A percentile compares a stretch with the other conserved stretches of the same genome.
These are phyloP conservation scores for Gossypium rotundifolium DNA, from an alignment of 345 rosid genomes.

Conservation along the genomic window DNA sequence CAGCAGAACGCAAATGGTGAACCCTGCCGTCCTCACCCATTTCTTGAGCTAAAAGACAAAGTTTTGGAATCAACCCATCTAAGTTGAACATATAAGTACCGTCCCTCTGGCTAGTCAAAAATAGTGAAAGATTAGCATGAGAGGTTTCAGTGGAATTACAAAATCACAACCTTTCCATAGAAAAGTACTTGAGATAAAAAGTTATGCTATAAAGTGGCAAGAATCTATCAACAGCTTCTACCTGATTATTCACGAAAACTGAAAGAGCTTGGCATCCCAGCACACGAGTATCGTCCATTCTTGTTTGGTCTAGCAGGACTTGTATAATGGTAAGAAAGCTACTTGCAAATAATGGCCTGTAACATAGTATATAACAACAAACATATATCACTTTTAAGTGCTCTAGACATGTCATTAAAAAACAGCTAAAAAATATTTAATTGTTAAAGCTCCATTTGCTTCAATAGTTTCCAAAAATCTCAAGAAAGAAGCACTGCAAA, in stretches of 20 bases:
- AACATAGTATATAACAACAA: slow-evolving; percentile 12
- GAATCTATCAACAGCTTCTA: slow-evolving; percentile 22
- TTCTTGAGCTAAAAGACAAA: slow-evolving; percentile 56
- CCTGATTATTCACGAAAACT: slow-evolving; percentile 73
- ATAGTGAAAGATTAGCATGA: slow-evolving; percentile 13
- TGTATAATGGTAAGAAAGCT: slow-evolving; percentile 67
- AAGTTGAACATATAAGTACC: slow-evolving; percentile 70
- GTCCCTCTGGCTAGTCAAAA: slow-evolving; percentile 40
- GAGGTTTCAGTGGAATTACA: neutral
- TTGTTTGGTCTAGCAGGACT: slow-evolving; percentile 60
- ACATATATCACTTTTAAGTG: neutral
- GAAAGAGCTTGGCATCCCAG: slow-evolving; percentile 62
- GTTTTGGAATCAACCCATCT: slow-evolving; percentile 62
- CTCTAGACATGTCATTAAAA: neutral
- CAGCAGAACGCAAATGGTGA: slow-evolving; percentile 41
- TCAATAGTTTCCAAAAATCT: neutral
- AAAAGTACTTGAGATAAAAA: neutral
- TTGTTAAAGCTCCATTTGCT: neutral
- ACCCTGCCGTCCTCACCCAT: slow-evolving; percentile 43
- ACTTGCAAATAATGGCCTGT: slow-evolving; percentile 70
- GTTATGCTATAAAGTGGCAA: neutral
- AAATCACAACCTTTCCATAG: neutral
- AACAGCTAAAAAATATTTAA: neutral
- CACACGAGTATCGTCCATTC: slow-evolving; percentile 44
- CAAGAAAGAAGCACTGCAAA: neutral